A percentile compares a stretch with the other conserved stretches of the same genome.
These are phyloP conservation scores for Fusarium multiceps DNA, from an alignment of 2,329 filamentous ascomycete species.

Conservation along the genomic window DNA sequence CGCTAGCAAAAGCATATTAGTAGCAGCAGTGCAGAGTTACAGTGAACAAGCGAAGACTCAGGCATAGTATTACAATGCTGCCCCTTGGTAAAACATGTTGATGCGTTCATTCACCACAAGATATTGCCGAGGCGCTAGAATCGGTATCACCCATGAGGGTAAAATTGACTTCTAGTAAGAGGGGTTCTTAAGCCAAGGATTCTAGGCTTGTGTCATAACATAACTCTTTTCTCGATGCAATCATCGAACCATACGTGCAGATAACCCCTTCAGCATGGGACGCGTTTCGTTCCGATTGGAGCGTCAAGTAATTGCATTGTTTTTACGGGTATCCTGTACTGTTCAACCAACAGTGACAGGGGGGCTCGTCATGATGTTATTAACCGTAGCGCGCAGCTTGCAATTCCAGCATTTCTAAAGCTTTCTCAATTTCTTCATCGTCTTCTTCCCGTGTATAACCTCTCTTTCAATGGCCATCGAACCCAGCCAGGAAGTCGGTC, in stretches of 20 bases:
- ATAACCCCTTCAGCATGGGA: neutral
- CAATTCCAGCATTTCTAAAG: neutral
- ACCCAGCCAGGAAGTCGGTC: neutral
- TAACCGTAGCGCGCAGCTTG: neutral
- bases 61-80: no score
- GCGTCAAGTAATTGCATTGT: neutral
- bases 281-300: neutral
- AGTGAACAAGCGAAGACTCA: no score
- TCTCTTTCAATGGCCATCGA: neutral
- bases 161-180: no score
- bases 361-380: neutral
- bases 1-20: no score
- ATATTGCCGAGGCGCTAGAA: no score
- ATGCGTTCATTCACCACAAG: no score
- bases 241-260: neutral
- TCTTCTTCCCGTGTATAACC: accelerated
- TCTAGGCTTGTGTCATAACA: neutral
- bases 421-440: neutral
- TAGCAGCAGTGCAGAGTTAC: no score
- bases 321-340: neutral
- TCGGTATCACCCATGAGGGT: no score
- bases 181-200: no score
- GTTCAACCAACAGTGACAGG: neutral
- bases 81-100: no score
- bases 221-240: neutral